phyloP scores from a whole-genome alignment of 441 rosid genomes.

The Mallotus japonicus region DNA sequence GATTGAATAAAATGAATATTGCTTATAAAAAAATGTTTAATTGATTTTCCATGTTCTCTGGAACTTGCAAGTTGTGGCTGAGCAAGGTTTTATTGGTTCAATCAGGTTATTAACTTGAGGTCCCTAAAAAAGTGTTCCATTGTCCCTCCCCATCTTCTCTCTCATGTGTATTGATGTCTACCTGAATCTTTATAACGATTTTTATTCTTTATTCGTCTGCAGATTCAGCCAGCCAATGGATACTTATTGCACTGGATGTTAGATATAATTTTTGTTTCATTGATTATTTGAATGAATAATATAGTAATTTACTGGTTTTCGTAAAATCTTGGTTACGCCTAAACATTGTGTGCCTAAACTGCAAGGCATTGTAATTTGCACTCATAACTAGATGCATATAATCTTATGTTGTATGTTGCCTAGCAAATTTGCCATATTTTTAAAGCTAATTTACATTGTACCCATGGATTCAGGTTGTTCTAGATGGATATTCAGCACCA shows the following conservation, averaged over 20 bases:
- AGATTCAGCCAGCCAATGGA: neutral
- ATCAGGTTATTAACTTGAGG: neutral
- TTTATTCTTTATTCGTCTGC: neutral
- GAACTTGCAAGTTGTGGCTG: neutral
- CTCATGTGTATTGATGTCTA: neutral
- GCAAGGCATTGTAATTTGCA: neutral
- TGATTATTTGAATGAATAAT: too few relatives aligned
- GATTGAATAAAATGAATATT: too few relatives aligned
- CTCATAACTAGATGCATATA: neutral
- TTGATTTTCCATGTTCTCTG: neutral
- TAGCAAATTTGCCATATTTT: neutral
- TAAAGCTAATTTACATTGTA: constrained; percentile 8
- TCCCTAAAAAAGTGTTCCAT: neutral
- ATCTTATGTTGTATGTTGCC: neutral
- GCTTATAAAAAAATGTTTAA: too few relatives aligned
- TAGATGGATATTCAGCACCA: constrained; percentile 97
- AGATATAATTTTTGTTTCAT: neutral
- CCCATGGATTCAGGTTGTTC: constrained; percentile 50
- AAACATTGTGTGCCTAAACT: neutral
- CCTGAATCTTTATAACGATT: neutral
- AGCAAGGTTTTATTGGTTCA: neutral
- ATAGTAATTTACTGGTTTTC: too few relatives aligned
- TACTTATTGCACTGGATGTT: neutral
- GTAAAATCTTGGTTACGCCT: neutral
- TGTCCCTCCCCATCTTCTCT: neutral